Conservation (phyloP, 2,329 filamentous ascomycete genomes). For the Cladosporium phlei region DNA sequence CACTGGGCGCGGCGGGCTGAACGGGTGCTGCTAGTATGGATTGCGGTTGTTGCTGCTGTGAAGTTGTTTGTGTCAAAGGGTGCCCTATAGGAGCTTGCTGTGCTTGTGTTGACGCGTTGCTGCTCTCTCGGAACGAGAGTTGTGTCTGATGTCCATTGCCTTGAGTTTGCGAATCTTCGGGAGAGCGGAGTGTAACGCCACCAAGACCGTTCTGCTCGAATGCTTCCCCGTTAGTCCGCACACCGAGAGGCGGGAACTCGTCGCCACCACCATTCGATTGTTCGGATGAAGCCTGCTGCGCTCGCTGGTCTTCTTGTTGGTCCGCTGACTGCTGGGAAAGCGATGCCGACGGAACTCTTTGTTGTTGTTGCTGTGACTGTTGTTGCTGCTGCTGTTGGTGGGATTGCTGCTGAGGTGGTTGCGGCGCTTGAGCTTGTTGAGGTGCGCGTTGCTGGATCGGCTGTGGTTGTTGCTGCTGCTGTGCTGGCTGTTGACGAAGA, state of each 20-base stretch:
- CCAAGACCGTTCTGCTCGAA: constrained; percentile 21
- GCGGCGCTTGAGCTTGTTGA: constrained; percentile 41
- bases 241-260: constrained; percentile 57
- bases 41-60: constrained; percentile 9
- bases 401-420: constrained; percentile 40
- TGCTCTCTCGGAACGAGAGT: constrained; percentile 25
- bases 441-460: constrained; percentile 44
- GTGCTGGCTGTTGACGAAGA: constrained; percentile 40
- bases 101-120: constrained; percentile 17
- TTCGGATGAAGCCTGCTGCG: constrained; percentile 31
- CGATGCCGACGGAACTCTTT: constrained; percentile 42
- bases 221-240: constrained; percentile 46
- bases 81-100: constrained; percentile 25
- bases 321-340: constrained; percentile 45
- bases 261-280: constrained; percentile 43
- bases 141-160: constrained; percentile 23
- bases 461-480: constrained; percentile 41
- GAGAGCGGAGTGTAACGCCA: constrained; percentile 22
- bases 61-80: constrained; percentile 6
- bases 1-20: constrained; percentile 3
- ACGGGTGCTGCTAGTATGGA: constrained; percentile 1
- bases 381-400: constrained; percentile 38
- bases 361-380: too few relatives aligned
- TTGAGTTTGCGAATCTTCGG: constrained; percentile 20
- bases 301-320: constrained; percentile 51